Evolutionary conservation across 345 rosid genomes (phyloP).

Genomic region (Adansonia digitata): DNA sequence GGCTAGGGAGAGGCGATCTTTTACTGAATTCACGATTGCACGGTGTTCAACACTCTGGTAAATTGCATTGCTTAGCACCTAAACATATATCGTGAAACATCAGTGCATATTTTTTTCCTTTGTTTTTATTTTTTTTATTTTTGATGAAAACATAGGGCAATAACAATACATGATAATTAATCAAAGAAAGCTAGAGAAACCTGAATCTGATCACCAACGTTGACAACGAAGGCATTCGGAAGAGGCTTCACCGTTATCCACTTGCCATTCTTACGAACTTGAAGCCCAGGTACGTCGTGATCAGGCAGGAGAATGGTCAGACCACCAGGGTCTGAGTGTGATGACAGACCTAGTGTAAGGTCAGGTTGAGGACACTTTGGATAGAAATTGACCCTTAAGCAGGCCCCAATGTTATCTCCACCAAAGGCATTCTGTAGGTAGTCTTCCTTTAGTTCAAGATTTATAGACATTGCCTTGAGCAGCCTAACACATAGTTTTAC

Average conservation of each 20-base stretch:
- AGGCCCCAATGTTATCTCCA: constrained; percentile 46
- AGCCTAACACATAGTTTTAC: constrained; percentile 53
- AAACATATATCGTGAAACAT: neutral
- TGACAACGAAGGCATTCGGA: constrained; percentile 14
- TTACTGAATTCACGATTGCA: constrained; percentile 63
- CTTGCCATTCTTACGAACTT: constrained; percentile 25
- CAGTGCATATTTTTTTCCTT: too few species aligned
- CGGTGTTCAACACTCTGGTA: constrained; percentile 92
- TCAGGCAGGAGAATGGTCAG: constrained; percentile 82
- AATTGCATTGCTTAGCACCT: constrained; percentile 84
- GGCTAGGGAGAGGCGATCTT: constrained; percentile 74
- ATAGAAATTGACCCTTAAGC: constrained; percentile 72
- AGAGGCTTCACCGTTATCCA: constrained; percentile 16
- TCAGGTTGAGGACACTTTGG: constrained; percentile 98
- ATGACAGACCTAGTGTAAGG: constrained; percentile 61
- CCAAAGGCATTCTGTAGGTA: constrained; percentile 61
- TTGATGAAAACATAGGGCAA: neutral
- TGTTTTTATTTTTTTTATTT: too few species aligned
- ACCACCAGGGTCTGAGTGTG: constrained; percentile 72
- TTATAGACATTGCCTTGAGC: constrained; percentile 55
- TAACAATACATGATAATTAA: neutral
- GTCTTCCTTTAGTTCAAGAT: constrained; percentile 57
- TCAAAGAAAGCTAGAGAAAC: constrained; percentile 18
- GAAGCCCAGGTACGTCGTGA: constrained; percentile 62
- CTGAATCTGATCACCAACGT: constrained; percentile 38